Evolutionary conservation across 2,329 filamentous ascomycete genomes (phyloP).

Genomic region (Cadophora sp.): DNA sequence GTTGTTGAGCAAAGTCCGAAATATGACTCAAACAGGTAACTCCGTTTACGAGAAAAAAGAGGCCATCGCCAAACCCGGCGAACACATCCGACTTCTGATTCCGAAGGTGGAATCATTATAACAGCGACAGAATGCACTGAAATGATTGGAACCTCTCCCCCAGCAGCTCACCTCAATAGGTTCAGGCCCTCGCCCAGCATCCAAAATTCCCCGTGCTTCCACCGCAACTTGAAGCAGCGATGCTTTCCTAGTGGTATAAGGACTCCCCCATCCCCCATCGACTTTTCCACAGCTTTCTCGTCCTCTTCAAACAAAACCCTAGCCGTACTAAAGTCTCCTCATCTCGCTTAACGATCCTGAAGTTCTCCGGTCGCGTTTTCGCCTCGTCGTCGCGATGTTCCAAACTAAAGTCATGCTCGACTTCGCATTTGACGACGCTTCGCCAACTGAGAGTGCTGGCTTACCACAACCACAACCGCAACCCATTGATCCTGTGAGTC

Average conservation of each 20-base stretch:
- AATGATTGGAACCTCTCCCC: neutral
- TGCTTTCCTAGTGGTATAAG: neutral
- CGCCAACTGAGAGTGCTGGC: slow-evolving; percentile 1
- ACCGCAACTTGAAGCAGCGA: neutral
- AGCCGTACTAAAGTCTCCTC: neutral
- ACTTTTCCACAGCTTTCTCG: neutral
- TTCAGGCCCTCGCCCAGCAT: neutral
- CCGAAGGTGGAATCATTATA: neutral
- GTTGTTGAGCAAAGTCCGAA: neutral
- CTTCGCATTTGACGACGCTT: slow-evolving; percentile 2
- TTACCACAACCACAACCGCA: neutral
- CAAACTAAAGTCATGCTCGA: slow-evolving; percentile 2
- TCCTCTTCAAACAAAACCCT: slow-evolving; percentile 6
- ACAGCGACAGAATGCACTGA: neutral
- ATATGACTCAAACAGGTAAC: neutral
- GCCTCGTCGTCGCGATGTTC: slow-evolving; percentile 7
- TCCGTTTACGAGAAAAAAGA: no score
- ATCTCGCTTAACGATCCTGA: neutral
- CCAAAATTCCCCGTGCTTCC: neutral
- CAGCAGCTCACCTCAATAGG: neutral
- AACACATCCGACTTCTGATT: no score
- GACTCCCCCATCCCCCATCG: neutral
- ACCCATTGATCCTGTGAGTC: slow-evolving; percentile 1
- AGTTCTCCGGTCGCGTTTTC: slow-evolving; percentile 1
- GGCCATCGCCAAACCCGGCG: no score